These are phyloP conservation scores for Halocafeteria seosinensis DNA, from an alignment of 108 stramenopile genomes.

Conservation along the genomic window DNA sequence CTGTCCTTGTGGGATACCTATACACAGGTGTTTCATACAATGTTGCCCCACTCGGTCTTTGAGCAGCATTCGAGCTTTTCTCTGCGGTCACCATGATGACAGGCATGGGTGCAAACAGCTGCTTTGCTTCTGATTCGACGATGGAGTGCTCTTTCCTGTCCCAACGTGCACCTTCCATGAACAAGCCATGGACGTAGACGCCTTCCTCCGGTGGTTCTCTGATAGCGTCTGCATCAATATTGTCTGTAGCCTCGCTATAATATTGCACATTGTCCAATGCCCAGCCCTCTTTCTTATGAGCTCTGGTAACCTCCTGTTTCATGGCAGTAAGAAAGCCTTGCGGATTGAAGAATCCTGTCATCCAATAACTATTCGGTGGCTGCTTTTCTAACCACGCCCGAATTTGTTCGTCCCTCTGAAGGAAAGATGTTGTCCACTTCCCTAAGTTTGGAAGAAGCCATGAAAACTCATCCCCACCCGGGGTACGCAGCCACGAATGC, in stretches of 20 bases:
- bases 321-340: slow-evolving; percentile 33
- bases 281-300: slow-evolving; percentile 19
- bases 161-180: slow-evolving; percentile 33
- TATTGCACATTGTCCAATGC: slow-evolving; percentile 22
- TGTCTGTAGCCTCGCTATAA: slow-evolving; percentile 16
- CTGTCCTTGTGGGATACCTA: slow-evolving; percentile 42
- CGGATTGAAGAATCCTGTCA: slow-evolving; percentile 29
- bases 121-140: slow-evolving; percentile 21
- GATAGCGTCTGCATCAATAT: slow-evolving; percentile 7
- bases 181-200: slow-evolving; percentile 23
- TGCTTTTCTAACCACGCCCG: slow-evolving; percentile 10
- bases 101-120: slow-evolving; percentile 14
- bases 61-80: background rate
- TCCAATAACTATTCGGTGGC: slow-evolving; percentile 19
- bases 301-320: slow-evolving; percentile 31
- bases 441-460: slow-evolving; percentile 19
- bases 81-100: slow-evolving; percentile 23
- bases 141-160: slow-evolving; percentile 9
- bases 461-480: slow-evolving; percentile 25
- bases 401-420: slow-evolving; percentile 13
- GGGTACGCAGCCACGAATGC: slow-evolving; percentile 9
- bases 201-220: slow-evolving; percentile 16
- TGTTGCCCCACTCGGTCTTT: background rate
- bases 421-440: slow-evolving; percentile 14
- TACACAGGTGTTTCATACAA: slow-evolving; percentile 34